Conservation (phyloP, 2,329 filamentous ascomycete genomes). For the Apiospora pterosperma region DNA sequence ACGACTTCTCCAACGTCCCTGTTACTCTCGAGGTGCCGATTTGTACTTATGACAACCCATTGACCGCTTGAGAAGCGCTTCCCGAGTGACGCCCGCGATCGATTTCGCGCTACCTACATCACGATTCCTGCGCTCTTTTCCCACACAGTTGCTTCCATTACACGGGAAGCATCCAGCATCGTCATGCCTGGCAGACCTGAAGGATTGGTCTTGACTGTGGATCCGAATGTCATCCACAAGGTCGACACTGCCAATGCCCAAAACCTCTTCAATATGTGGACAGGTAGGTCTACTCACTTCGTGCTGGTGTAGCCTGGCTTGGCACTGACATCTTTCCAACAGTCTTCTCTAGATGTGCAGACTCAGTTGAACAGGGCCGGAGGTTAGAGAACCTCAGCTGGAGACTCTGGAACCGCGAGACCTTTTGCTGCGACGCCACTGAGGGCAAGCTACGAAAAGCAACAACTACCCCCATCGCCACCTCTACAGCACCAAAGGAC, state of each 20-base stretch:
- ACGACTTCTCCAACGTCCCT: not conserved
- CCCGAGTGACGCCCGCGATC: constrained; percentile 3
- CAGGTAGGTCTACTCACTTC: constrained; percentile 60
- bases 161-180: constrained; percentile 20
- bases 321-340: constrained; percentile 27
- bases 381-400: constrained; percentile 93
- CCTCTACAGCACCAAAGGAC: constrained; percentile 45
- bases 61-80: constrained; percentile 5
- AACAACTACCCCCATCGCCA: not conserved
- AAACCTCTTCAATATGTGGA: constrained; percentile 96
- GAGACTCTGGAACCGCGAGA: constrained; percentile 92
- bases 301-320: constrained; percentile 4
- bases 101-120: constrained; percentile 3
- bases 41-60: constrained; percentile 4
- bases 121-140: not conserved
- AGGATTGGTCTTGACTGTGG: constrained; percentile 85
- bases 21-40: constrained; percentile 6
- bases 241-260: constrained; percentile 91
- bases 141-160: constrained; percentile 13
- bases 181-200: constrained; percentile 81
- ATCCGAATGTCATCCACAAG: constrained; percentile 88
- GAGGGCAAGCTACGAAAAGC: constrained; percentile 43
- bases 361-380: constrained; percentile 88
- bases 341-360: constrained; percentile 94
- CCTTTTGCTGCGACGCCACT: constrained; percentile 75